Conservation (phyloP, 2,329 filamentous ascomycete genomes). For the Alternaria sp. region DNA sequence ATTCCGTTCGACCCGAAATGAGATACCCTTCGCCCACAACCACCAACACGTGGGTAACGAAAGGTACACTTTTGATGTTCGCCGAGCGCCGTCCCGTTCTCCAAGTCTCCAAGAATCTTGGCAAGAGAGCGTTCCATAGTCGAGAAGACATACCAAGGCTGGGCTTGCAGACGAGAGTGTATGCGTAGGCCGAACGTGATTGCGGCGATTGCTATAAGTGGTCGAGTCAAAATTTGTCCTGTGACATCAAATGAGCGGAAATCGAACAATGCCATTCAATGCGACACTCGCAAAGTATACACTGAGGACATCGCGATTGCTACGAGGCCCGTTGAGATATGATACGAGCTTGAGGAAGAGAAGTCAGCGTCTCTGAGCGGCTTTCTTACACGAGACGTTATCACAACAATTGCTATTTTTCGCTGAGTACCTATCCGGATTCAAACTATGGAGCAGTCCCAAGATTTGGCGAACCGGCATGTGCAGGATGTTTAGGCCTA, state of each 20-base stretch:
- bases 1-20: neutral
- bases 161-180: neutral
- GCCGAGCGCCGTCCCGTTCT: neutral
- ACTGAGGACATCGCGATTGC: neutral
- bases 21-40: neutral
- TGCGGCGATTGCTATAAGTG: neutral
- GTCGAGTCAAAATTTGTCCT: neutral
- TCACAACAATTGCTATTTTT: neutral
- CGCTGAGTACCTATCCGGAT: neutral
- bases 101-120: conserved; percentile 1
- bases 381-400: neutral
- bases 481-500: neutral
- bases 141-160: conserved; percentile 3
- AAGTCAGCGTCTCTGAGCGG: too few species aligned
- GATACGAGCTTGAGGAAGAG: neutral
- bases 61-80: neutral
- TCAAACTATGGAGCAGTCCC: neutral
- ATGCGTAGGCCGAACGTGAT: neutral
- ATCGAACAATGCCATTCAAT: neutral
- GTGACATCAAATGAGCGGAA: neutral
- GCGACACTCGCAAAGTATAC: neutral
- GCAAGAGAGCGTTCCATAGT: neutral
- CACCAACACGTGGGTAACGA: neutral
- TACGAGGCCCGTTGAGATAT: neutral
- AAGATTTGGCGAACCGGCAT: conserved; percentile 3